Evolutionary conservation across 225 moss, liverwort and hornwort genomes (phyloP).

Genomic region (Pseudisothecium myosuroides): DNA sequence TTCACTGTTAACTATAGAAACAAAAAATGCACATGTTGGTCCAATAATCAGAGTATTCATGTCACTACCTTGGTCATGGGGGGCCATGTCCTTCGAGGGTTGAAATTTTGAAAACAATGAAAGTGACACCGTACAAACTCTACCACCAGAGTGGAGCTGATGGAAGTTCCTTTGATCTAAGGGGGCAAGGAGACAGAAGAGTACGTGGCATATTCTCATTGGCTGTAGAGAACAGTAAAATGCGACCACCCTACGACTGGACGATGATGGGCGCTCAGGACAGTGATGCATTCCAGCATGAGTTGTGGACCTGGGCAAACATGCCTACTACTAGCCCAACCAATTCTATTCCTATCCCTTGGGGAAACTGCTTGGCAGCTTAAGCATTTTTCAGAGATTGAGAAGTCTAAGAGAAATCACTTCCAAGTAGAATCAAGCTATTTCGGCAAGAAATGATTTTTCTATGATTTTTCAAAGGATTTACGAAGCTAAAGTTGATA

Average conservation of each 20-base stretch:
- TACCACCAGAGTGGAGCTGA: not conserved
- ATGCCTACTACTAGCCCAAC: not conserved
- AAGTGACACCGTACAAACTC: not conserved
- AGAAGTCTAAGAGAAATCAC: not conserved
- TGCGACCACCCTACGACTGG: not conserved
- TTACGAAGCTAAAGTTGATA: not conserved
- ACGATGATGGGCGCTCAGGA: not conserved
- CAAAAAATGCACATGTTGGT: not conserved
- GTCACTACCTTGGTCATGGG: not conserved
- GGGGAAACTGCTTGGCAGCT: not conserved
- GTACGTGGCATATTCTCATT: not conserved
- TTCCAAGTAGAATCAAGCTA: not conserved
- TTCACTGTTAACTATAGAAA: not conserved
- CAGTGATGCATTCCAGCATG: not conserved
- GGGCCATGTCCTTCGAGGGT: accelerated
- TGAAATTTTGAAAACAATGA: not conserved
- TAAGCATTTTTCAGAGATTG: not conserved
- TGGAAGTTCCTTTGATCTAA: not conserved
- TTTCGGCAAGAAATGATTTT: not conserved
- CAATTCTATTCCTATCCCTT: not conserved
- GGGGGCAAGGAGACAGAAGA: not conserved
- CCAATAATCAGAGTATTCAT: accelerated
- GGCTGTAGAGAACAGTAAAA: not conserved
- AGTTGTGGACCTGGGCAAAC: not conserved
- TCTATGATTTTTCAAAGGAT: not conserved